Evolutionary conservation across 805 yeast genomes (phyloP).

Genomic region (Candida ovalis): DNA sequence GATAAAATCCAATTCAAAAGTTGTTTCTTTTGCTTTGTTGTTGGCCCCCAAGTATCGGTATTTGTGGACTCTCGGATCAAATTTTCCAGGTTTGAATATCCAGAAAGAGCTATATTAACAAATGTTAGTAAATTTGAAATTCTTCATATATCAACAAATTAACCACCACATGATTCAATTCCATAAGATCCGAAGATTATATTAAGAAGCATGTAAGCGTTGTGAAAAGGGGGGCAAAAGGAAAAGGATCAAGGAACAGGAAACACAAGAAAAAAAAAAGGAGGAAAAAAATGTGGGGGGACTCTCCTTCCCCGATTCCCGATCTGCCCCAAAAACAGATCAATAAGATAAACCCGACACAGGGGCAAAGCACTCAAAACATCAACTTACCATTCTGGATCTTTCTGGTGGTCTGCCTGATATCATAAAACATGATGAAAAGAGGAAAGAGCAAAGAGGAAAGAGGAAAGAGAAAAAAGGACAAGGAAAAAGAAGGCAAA

Average conservation of each 20-base stretch:
- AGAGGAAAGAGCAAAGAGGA: background rate
- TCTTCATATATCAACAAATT: no score
- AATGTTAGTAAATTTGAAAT: no score
- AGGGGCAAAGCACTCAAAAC: background rate
- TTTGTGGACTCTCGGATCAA: slow-evolving; percentile 42
- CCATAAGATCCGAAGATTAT: no score
- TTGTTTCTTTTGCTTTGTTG: slow-evolving; percentile 38
- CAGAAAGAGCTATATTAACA: slow-evolving; percentile 22
- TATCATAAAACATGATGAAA: slow-evolving; percentile 20
- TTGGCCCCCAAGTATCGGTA: slow-evolving; percentile 53
- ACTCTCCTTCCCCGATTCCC: no score
- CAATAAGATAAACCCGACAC: no score
- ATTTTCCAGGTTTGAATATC: slow-evolving; percentile 29
- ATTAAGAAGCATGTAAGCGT: no score
- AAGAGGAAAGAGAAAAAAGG: background rate
- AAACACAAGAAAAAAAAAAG: no score
- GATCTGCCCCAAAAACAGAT: no score
- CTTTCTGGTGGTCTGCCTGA: slow-evolving; percentile 32
- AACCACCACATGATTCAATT: no score
- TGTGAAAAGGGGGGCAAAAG: no score
- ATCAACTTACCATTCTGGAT: slow-evolving; percentile 32
- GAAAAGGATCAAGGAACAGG: no score
- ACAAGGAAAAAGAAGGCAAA: background rate
- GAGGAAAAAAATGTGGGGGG: no score
- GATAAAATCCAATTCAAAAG: slow-evolving; percentile 18